These are phyloP conservation scores for Rostrohypoxylon terebratum DNA, from an alignment of 495 filamentous ascomycete genomes.

Conservation along the genomic window DNA sequence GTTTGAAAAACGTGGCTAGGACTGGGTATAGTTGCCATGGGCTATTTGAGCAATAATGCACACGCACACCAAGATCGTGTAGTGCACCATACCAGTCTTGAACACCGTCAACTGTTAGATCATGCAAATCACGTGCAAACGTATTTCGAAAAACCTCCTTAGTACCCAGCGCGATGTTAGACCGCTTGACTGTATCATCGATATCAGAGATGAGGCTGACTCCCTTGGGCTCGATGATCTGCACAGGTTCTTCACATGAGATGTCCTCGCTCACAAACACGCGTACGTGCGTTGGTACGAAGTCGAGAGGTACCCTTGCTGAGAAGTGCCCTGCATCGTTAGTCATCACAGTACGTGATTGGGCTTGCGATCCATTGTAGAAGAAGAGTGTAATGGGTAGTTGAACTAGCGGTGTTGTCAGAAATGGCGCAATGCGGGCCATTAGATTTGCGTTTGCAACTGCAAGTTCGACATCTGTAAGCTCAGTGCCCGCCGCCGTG, in stretches of 20 bases:
- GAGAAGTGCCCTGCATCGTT: slow-evolving; percentile 89
- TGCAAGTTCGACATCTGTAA: slow-evolving; percentile 74
- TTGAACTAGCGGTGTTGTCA: slow-evolving; percentile 80
- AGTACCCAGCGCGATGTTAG: slow-evolving; percentile 84
- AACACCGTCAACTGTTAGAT: slow-evolving; percentile 87
- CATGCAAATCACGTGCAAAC: slow-evolving; percentile 85
- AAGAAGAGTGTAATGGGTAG: slow-evolving; percentile 90
- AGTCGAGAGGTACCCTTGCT: slow-evolving; percentile 80
- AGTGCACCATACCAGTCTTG: slow-evolving; percentile 86
- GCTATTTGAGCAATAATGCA: slow-evolving; percentile 94
- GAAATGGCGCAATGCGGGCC: slow-evolving; percentile 86
- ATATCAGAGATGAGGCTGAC: slow-evolving; percentile 97
- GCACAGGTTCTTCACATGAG: slow-evolving; percentile 78
- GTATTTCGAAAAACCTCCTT: slow-evolving; percentile 96
- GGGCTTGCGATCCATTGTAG: slow-evolving; percentile 82
- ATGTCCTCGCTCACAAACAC: slow-evolving; percentile 88
- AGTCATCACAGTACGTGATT: slow-evolving; percentile 81
- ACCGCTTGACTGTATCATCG: slow-evolving; percentile 97
- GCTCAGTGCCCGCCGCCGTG: slow-evolving; percentile 65
- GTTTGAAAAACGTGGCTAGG: slow-evolving; percentile 81
- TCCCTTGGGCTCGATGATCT: slow-evolving; percentile 80
- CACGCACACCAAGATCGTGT: slow-evolving; percentile 79
- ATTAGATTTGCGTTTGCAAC: slow-evolving; percentile 87
- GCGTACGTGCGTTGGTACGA: slow-evolving; percentile 88
- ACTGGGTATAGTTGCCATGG: slow-evolving; percentile 97